A percentile compares a stretch with the other conserved stretches of the same genome.
Conservation (phyloP, 192 early-diverging fungal species). For the Rhizoclosmatium globosum region DNA sequence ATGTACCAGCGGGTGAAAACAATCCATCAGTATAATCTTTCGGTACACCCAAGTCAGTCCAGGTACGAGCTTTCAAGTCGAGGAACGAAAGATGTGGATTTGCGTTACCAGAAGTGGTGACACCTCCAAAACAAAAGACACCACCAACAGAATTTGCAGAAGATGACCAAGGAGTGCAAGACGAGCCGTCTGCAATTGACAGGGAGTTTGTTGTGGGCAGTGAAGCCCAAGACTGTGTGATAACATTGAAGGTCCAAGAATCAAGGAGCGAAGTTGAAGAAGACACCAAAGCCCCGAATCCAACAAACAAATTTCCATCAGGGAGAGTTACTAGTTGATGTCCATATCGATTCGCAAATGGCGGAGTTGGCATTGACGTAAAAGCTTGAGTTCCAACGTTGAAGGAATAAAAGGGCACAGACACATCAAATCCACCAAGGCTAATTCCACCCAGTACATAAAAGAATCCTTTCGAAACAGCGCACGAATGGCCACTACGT, state of each 20-base stretch:
- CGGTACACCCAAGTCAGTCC: conserved; percentile 30
- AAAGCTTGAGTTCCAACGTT: not conserved
- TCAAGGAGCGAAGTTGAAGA: conserved; percentile 2
- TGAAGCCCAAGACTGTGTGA: not conserved
- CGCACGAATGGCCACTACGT: conserved; percentile 29
- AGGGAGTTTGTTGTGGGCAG: not conserved
- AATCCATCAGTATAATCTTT: not conserved
- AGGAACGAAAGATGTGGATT: conserved; percentile 26
- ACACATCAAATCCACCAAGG: not conserved
- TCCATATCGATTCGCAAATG: not conserved
- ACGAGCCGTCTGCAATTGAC: conserved; percentile 6
- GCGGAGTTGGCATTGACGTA: not conserved
- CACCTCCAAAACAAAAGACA: conserved; percentile 35
- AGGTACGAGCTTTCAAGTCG: conserved; percentile 1
- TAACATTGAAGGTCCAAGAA: conserved; percentile 1
- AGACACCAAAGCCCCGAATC: not conserved
- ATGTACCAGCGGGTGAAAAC: conserved; percentile 9
- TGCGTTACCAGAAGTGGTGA: not conserved
- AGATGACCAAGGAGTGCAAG: conserved; percentile 31
- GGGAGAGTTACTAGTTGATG: conserved; percentile 7
- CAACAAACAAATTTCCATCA: not conserved
- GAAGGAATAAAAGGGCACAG: conserved; percentile 2
- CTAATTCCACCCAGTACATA: conserved; percentile 21
- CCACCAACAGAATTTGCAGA: conserved; percentile 12
- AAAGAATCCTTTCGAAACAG: not conserved